Evolutionary conservation across 2,329 filamentous ascomycete genomes (phyloP), one percentile per base, ranked within the genome.

Genomic region (Aspergillus quadrilineatus): DNA sequence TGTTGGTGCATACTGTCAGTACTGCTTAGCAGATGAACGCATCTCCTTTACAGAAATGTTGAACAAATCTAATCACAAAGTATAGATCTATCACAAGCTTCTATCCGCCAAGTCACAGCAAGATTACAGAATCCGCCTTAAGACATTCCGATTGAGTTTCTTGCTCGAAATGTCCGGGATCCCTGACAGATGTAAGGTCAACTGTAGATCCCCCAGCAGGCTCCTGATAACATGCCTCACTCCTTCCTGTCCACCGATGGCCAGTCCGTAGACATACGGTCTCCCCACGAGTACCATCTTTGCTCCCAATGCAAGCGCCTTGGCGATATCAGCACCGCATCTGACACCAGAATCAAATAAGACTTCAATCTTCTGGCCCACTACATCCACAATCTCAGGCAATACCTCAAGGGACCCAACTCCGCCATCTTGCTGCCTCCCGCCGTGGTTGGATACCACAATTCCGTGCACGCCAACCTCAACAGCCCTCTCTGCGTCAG

Each of bases 1-100:
- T 0, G 53, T 75, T 1, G 77, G 77, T 1, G 76, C 67, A 0
- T 77, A 74, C 56, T 70, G 70, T 45, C 63, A 77, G 55, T 77
- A 78, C 17, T 58, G 51, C 14, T 10, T 79, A 2, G 76, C 75
- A 0, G 71, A 79, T 37, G 71, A 77, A 44, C 55, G 60, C 5
- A 77, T 78, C 51, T 75, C 67, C 54, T 79, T 77, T 61, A 69
- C 22, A 22, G 22, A 22, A 22, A 22, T 22, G 22, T 22, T 22
- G 22, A 22, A 4, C 22, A 22, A 22, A 22, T 22, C 22, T 22
- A 22, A 22, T 4, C 2, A 22, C 22, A 22, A 22, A 22, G 22
- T 22, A 22, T 22, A 22, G 22, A 22, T 22, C 22, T 22, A 22
- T 22, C 22, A 22, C 3, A 22, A 22, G 22, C 22, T 22, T 22